A percentile compares a stretch with the other conserved stretches of the same genome.
Conservation (phyloP, 1,284 basidiomycete species). For the Microstroma glucosiphilum region DNA sequence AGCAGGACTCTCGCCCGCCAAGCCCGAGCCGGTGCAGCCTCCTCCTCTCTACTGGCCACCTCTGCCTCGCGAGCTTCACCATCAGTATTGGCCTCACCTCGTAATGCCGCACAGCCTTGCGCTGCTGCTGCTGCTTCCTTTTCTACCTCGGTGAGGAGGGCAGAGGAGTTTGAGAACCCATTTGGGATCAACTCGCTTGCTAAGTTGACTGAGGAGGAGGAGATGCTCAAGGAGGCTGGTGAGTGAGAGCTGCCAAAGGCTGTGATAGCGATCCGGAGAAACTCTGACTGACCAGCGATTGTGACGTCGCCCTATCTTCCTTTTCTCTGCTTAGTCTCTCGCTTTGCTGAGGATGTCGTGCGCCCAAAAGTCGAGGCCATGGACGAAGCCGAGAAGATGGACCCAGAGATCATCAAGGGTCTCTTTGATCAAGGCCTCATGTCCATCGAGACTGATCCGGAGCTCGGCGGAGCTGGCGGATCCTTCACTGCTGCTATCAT, state of each 20-base stretch:
- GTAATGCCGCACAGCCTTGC: not conserved
- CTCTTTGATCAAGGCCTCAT: constrained; percentile 97
- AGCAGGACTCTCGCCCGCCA: not conserved
- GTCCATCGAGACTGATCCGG: constrained; percentile 86
- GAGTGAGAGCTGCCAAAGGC: too few relatives aligned
- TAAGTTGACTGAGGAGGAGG: constrained; percentile 47
- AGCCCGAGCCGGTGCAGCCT: not conserved
- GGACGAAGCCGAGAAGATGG: constrained; percentile 97
- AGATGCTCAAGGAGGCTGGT: constrained; percentile 48
- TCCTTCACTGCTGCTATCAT: constrained; percentile 95
- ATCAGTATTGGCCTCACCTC: not conserved
- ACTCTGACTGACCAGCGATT: too few relatives aligned
- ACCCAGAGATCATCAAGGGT: constrained; percentile 75
- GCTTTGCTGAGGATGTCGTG: constrained; percentile 80
- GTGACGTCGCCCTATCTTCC: too few relatives aligned
- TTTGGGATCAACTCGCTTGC: constrained; percentile 48
- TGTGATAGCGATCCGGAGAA: too few relatives aligned
- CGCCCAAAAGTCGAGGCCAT: constrained; percentile 87
- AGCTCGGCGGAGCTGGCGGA: constrained; percentile 77
- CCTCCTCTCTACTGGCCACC: not conserved
- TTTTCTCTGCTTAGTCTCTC: constrained; percentile 16
- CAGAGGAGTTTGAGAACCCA: constrained; percentile 40
- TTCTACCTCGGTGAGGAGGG: constrained; percentile 23
- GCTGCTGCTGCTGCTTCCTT: constrained; percentile 7
- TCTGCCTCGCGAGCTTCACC: not conserved